Evolutionary conservation across 208 protist species (phyloP), one percentile per base, ranked within the genome.

Genomic region (Acanthamoeba castellanii): DNA sequence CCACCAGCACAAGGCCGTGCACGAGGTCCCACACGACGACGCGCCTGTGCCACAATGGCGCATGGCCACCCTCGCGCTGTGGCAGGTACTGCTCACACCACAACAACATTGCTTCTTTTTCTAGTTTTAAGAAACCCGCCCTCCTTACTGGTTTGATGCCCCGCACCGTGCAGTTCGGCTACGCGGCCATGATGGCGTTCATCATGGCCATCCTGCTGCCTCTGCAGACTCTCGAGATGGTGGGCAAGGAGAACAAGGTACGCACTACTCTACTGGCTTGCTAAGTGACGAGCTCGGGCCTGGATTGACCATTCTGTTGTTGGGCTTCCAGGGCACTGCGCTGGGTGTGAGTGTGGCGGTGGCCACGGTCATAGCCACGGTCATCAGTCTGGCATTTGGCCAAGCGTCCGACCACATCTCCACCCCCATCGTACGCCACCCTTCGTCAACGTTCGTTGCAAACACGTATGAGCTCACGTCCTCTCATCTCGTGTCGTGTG

Each of bases 161-260:
- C 42, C 42, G 5, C 42, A 9, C 42, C 42, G 42, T 9, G 42
- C 42, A 78, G 70, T 47, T 78, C 11, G 70, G n/a, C 32, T 78
- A 27, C 70, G 13, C 32, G n/a, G 25, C 2, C 70, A 78, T 78
- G 13, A 42, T 45, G 25, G 25, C 70, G 14, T 78, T 78, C 70
- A 30, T 78, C 34, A 0, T 78, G 34, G 32, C 70, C 27, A 9
- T 78, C 3, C 70, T 78, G 16, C 1, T 45, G 13, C 70, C 70
- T 0, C 34, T 78, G 5, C 70, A 78, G n/a, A 78, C 70, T 45
- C 32, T 78, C 14, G 70, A 34, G 14, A 78, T 78, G 13, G 70
- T 78, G 70, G 70, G 70, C 70, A 78, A 78, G 34, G 70, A 34
- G 30, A 78, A 42, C 70, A 78, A 78, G 70, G 70, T 78, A 32